Evolutionary conservation across 2,329 filamentous ascomycete genomes (phyloP), one percentile per base, ranked within the genome.

Genomic region (Penicillium sp.): DNA sequence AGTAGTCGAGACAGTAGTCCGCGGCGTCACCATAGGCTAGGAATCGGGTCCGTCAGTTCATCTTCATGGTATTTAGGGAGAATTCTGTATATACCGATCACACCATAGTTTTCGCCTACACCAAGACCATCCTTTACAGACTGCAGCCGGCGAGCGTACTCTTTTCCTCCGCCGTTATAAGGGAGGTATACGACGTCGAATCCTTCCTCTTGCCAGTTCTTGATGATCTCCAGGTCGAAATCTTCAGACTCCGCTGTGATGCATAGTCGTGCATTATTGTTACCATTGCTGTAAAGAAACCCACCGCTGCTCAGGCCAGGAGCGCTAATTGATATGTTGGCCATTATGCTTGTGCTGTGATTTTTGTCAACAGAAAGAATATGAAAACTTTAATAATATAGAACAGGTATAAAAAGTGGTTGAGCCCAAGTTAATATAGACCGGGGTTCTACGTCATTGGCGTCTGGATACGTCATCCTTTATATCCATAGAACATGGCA

Each of bases 11-110:
- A 45, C 82, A 83, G 33, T 82, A 73, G 14, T 81, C 72, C n/a
- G 84, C 85, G 9, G 85, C 84, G 49, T 84, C 80, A 10, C 84
- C 85, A 62, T 82, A 87, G 17, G 85, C 85, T 86, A 59, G 38
- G 43, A 22, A 47, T 11, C 2, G 3, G 2, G 45, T 50, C 41
- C 55, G 31, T 43, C 9, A 22, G 12, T 44, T 16, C 6, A 19
- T 31, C 3, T 41, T 14, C 3, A 2, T 25, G 3, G 2, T 25
- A 5, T 9, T 22, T 9, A 35, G 2, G 26, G 3, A 43, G 19
- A 12, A n/a, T 43, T 40, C 16, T 16, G 41, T 12, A 60, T 70
- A 56, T 77, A 86, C 84, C 83, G 68, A 87, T 78, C 61, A 87
- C 81, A 4, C 80, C 84, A 69, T 85, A 88, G 56, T 81, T 80